Conservation (phyloP, 2,329 filamentous ascomycete species). For the Colletotrichum caudatum region DNA sequence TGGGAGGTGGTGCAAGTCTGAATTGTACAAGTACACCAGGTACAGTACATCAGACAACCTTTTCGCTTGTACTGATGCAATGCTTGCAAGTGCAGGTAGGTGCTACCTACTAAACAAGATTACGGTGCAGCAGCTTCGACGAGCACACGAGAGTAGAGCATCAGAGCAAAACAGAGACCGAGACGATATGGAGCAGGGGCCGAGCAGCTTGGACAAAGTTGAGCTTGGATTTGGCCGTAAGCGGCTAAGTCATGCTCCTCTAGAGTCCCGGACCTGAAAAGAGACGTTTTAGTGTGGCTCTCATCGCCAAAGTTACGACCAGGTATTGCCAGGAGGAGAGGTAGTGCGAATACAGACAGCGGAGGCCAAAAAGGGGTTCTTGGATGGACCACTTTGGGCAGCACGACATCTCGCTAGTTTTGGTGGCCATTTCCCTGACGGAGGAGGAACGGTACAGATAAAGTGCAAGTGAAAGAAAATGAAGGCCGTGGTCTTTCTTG, state of each 20-base stretch:
- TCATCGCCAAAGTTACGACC: not conserved
- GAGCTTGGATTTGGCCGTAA: not conserved
- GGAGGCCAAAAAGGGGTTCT: not conserved
- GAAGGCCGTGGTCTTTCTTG: constrained; percentile 20
- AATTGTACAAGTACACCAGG: constrained; percentile 1
- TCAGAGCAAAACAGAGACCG: not conserved
- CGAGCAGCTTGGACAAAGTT: constrained; percentile 5
- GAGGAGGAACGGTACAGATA: not conserved
- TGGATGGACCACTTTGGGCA: not conserved
- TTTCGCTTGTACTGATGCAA: constrained; percentile 5
- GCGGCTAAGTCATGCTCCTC: not conserved
- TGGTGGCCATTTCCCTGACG: not conserved
- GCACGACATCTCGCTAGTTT: constrained; percentile 1
- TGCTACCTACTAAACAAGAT: constrained; percentile 16
- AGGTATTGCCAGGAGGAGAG: too few relatives aligned
- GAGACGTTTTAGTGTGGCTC: not conserved
- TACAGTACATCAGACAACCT: not conserved
- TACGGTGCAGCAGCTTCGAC: constrained; percentile 17
- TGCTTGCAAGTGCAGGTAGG: constrained; percentile 13
- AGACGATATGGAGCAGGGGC: constrained; percentile 1
- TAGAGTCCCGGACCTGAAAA: not conserved
- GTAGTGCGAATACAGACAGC: not conserved
- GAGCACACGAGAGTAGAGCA: not conserved
- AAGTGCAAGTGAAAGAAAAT: not conserved
- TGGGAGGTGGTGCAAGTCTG: constrained; percentile 1